phyloP scores from a whole-genome alignment of 176 grass and related monocot species.

The Poa pratensis region DNA sequence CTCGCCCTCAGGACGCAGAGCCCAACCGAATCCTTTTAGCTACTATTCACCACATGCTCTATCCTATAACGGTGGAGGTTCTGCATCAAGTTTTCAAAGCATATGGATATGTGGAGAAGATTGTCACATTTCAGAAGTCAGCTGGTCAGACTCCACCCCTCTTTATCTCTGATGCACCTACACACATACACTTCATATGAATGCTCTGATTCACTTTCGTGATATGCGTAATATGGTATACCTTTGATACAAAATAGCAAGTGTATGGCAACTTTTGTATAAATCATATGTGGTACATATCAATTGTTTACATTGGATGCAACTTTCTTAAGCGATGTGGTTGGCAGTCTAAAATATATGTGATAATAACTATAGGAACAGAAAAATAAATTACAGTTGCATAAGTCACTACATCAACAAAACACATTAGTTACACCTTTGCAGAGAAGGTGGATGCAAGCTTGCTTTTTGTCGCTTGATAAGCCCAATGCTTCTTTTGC shows the following conservation, averaged over 20 bases:
- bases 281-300: slow-evolving; percentile 19
- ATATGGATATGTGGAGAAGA: slow-evolving; percentile 98
- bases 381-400: neutral
- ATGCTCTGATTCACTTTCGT: slow-evolving; percentile 43
- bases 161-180: slow-evolving; percentile 36
- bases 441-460: neutral
- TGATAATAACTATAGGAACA: slow-evolving; percentile 12
- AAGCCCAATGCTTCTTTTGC: neutral
- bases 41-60: slow-evolving; percentile 99
- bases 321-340: neutral
- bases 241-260: slow-evolving; percentile 29
- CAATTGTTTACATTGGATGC: slow-evolving; percentile 27
- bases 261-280: slow-evolving; percentile 1
- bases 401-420: neutral
- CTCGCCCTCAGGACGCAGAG: slow-evolving; percentile 77
- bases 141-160: slow-evolving; percentile 76
- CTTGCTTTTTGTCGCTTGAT: neutral
- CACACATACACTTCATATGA: slow-evolving; percentile 31
- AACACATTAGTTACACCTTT: neutral
- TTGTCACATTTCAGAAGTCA: slow-evolving; percentile 99
- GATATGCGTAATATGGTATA: too few species aligned
- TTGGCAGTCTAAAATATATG: neutral
- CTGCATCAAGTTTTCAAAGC: slow-evolving; percentile 99
- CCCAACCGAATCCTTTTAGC: slow-evolving; percentile 99
- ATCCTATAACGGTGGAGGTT: slow-evolving; percentile 99